Conservation (phyloP, 768 basidiomycete species). For the Tylopilus balloui region DNA sequence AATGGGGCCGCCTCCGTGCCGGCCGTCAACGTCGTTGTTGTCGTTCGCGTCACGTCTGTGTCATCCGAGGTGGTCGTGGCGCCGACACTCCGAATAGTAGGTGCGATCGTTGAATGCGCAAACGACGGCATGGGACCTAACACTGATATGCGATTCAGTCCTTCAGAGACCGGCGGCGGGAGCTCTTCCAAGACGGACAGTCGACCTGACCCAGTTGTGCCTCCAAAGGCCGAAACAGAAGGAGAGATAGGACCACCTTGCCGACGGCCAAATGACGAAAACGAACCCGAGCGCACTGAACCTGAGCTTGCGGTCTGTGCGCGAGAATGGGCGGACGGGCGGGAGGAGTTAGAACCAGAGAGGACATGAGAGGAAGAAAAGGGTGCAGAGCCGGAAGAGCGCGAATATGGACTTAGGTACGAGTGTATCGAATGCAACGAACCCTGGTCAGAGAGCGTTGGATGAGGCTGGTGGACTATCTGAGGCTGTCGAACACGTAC, state of each 20-base stretch:
- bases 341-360: constrained; percentile 51
- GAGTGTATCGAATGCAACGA: constrained; percentile 65
- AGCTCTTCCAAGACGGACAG: constrained; percentile 25
- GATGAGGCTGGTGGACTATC: constrained; percentile 39
- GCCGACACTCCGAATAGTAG: constrained; percentile 31
- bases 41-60: constrained; percentile 26
- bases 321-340: constrained; percentile 45
- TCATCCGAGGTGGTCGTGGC: constrained; percentile 30
- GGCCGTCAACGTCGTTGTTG: constrained; percentile 17
- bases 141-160: constrained; percentile 23
- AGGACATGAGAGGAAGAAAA: constrained; percentile 40
- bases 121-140: constrained; percentile 34
- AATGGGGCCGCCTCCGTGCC: constrained; percentile 11
- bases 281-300: constrained; percentile 46
- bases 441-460: constrained; percentile 53
- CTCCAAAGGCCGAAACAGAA: constrained; percentile 48
- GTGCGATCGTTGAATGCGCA: constrained; percentile 22
- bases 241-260: constrained; percentile 40
- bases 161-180: constrained; percentile 9
- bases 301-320: constrained; percentile 34
- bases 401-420: constrained; percentile 44
- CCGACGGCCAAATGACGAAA: constrained; percentile 51
- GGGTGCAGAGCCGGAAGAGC: constrained; percentile 51
- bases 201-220: constrained; percentile 14
- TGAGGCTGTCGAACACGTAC: constrained; percentile 35